Conservation (phyloP, 805 yeast genomes). For the Ogataea neopini region DNA sequence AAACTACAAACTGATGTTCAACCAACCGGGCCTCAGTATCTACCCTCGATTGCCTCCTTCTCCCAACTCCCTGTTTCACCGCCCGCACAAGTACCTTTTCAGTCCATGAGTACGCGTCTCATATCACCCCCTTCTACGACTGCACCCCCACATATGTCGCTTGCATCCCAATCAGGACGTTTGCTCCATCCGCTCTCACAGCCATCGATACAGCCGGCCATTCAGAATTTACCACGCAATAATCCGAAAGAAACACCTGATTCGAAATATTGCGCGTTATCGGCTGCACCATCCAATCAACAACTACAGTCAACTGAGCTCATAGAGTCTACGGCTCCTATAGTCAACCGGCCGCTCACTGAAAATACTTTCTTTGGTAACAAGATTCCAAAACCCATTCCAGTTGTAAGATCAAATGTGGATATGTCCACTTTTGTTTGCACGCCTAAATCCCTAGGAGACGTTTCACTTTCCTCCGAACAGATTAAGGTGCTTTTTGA, state of each 20-base stretch:
- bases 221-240: not conserved
- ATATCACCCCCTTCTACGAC: constrained; percentile 18
- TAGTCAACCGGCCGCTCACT: constrained; percentile 22
- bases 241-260: not conserved
- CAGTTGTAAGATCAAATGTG: constrained; percentile 23
- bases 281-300: not conserved
- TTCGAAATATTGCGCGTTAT: not conserved
- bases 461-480: constrained; percentile 58
- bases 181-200: constrained; percentile 5
- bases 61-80: constrained; percentile 12
- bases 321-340: constrained; percentile 15
- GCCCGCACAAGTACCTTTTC: constrained; percentile 9
- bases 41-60: constrained; percentile 19
- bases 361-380: constrained; percentile 20
- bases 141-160: constrained; percentile 6
- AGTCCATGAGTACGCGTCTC: constrained; percentile 5
- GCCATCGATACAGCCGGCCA: constrained; percentile 1
- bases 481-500: constrained; percentile 62
- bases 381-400: constrained; percentile 15
- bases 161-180: not conserved
- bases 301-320: constrained; percentile 1
- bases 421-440: constrained; percentile 45
- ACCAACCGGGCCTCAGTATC: constrained; percentile 8
- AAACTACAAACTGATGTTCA: constrained; percentile 19
- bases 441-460: constrained; percentile 70